Evolutionary conservation across 2,329 filamentous ascomycete species (phyloP), one percentile per base, ranked within the genome.

Genomic region (Chaetomiaceae sp.): DNA sequence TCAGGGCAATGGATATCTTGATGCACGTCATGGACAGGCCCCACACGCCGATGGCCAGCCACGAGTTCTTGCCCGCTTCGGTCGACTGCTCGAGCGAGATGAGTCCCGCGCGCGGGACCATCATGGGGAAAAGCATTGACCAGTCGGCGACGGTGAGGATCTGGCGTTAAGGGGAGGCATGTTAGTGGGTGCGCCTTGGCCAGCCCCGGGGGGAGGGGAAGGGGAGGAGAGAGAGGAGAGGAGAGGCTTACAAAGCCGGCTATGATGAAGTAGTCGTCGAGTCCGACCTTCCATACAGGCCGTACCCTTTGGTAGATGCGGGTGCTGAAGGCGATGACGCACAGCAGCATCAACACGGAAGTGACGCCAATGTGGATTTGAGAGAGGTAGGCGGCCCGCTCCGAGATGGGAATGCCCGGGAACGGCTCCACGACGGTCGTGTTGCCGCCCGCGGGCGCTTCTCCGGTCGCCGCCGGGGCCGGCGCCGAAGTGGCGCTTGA

Each of bases 21-120:
- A 61, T 59, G 55, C 56, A 61, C 1, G 58, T 58, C 60, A 62
- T 62, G 33, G 60, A 37, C 9, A 62, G 37, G 8, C 60, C 60
- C 60, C 60, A 62, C 44, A 62, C 45, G 2, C 43, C 21, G 29
- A 61, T 62, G 18, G 58, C 60, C 2, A 62, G 54, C 60, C 60
- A 62, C 41, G 53, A 55, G 52, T 54, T 37, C 47, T 58, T 61
- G 23, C 44, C 58, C 0, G 52, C 49, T 4, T 37, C 13, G 10
- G 41, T 32, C 20, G 46, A 49, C 5, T 48, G 48, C 1, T 46
- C 41, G 21, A 55, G n/a, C 2, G 58, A 7, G 41, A 62, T 45
- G 11, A 51, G 9, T 4, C 56, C 53, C 1, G 53, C 45, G 1
- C 3, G 9, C 1, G 51, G 46, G 20, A 55, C 38, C 55, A 57